Evolutionary conservation across 1,139 yeast species (phyloP).

Genomic region (Zygosaccharomyces sapae): DNA sequence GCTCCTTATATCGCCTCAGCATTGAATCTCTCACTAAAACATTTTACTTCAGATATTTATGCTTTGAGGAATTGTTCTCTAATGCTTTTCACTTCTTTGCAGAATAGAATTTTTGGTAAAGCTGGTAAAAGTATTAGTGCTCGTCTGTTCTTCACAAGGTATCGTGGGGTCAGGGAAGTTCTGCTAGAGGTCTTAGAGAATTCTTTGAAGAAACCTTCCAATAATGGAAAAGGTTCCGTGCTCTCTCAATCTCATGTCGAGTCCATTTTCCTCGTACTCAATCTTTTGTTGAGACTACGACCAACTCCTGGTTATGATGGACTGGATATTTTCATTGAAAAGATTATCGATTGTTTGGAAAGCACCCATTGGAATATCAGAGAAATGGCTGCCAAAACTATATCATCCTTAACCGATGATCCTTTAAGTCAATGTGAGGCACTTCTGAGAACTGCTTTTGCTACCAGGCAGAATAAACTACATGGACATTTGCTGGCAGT

Average conservation of each 20-base stretch:
- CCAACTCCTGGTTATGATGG: constrained; percentile 53
- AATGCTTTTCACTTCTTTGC: constrained; percentile 84
- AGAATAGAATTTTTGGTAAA: constrained; percentile 73
- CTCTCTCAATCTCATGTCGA: constrained; percentile 39
- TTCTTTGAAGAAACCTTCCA: constrained; percentile 35
- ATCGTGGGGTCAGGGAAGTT: constrained; percentile 47
- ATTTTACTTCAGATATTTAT: constrained; percentile 71
- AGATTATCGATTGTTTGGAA: constrained; percentile 46
- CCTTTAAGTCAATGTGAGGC: constrained; percentile 30
- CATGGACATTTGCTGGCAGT: constrained; percentile 59
- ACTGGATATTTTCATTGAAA: constrained; percentile 46
- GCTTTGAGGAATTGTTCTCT: constrained; percentile 87
- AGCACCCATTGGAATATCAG: constrained; percentile 74
- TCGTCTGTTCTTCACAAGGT: constrained; percentile 63
- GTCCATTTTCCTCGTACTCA: constrained; percentile 67
- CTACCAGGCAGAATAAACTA: constrained; percentile 41
- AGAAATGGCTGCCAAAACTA: constrained; percentile 74
- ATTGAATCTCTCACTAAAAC: constrained; percentile 53
- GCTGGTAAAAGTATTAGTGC: constrained; percentile 49
- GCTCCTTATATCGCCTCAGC: constrained; percentile 53
- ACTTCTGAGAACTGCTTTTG: constrained; percentile 12
- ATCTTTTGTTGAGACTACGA: constrained; percentile 65
- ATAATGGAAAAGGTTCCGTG: not conserved
- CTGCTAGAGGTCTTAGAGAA: constrained; percentile 45
- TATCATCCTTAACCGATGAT: constrained; percentile 48